Percentiles rank a stretch among this genome's conserved stretches.
Conservation (phyloP, 805 yeast species). For the Barnettozyma vustinii region DNA sequence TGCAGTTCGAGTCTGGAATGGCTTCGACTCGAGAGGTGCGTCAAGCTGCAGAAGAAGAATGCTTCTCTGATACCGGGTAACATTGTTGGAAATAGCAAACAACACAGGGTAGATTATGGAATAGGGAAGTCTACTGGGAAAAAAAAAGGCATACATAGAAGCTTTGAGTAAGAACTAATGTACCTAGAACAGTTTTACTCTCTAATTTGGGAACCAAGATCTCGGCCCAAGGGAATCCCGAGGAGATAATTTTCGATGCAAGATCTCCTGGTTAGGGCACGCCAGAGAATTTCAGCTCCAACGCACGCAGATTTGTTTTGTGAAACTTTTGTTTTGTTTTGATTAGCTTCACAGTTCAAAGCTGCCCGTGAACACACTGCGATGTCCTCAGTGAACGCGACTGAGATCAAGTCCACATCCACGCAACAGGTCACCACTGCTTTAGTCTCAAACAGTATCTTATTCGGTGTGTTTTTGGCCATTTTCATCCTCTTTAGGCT, state of each 20-base stretch:
- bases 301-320: neutral
- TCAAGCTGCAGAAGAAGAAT: neutral
- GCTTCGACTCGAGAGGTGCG: no score
- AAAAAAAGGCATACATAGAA: no score
- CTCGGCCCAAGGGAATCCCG: neutral
- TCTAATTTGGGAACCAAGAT: no score
- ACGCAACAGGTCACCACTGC: conserved; percentile 74
- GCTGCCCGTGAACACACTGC: neutral
- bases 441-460: conserved; percentile 57
- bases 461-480: conserved; percentile 56
- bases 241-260: neutral
- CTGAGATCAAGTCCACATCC: conserved; percentile 37
- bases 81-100: no score
- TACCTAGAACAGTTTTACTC: no score
- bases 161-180: no score
- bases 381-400: neutral
- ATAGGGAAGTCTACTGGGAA: no score
- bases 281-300: neutral
- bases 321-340: neutral
- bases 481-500: conserved; percentile 64
- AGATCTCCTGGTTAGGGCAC: neutral
- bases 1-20: no score
- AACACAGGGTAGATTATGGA: no score
- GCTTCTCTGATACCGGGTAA: no score
- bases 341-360: neutral